Evolutionary conservation across 2,329 filamentous ascomycete genomes (phyloP).

Genomic region (Cadophora luteo-olivacea): DNA sequence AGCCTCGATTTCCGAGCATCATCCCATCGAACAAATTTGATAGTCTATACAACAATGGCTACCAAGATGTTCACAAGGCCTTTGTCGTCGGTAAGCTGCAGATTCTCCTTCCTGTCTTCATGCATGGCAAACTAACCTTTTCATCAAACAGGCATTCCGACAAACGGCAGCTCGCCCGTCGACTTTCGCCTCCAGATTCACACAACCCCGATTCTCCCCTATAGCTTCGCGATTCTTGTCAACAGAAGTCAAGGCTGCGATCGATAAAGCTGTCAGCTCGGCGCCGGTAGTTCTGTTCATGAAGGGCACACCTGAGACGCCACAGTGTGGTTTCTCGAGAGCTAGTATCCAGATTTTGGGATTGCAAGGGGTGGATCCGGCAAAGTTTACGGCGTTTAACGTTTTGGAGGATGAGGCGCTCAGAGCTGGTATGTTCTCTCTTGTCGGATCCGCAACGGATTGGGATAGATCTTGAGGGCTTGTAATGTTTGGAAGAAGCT

Average conservation of each 20-base stretch:
- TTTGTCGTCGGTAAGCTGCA: conserved; percentile 39
- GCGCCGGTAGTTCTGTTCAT: conserved; percentile 97
- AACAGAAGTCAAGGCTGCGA: conserved; percentile 78
- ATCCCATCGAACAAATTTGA: background rate
- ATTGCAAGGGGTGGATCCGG: conserved; percentile 91
- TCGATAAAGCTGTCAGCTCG: conserved; percentile 86
- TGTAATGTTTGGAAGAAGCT: no score
- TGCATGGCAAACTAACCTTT: conserved; percentile 28
- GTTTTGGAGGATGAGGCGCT: conserved; percentile 91
- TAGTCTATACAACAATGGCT: conserved; percentile 8
- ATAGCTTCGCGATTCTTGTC: conserved; percentile 71
- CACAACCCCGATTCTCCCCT: conserved; percentile 27
- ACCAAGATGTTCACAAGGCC: conserved; percentile 41
- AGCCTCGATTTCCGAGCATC: conserved; percentile 8
- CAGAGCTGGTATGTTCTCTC: conserved; percentile 74
- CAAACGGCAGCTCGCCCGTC: conserved; percentile 22
- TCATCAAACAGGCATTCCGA: conserved; percentile 49
- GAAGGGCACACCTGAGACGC: conserved; percentile 97
- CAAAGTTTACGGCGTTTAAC: conserved; percentile 98
- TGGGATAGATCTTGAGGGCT: no score
- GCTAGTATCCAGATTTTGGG: conserved; percentile 95
- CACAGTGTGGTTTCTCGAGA: conserved; percentile 95
- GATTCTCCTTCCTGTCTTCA: no score
- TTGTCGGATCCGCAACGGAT: no score
- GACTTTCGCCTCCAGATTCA: conserved; percentile 27